A percentile compares a stretch with the other conserved stretches of the same genome.
Conservation (phyloP, 1,139 yeast genomes). For the Scheffersomyces illinoinensis region DNA sequence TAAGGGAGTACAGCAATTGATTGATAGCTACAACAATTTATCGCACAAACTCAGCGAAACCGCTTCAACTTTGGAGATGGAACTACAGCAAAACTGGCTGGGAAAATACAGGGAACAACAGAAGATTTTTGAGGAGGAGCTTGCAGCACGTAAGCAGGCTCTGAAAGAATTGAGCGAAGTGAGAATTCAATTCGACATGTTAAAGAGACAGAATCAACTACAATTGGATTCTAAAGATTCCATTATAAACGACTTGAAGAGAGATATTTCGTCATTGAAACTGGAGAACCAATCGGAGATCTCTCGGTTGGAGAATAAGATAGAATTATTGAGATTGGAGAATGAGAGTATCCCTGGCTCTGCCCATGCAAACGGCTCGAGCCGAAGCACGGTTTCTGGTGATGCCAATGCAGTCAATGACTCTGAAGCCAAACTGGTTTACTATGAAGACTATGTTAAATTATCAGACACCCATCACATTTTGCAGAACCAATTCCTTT, state of each 20-base stretch:
- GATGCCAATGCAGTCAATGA: constrained; percentile 8
- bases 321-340: constrained; percentile 41
- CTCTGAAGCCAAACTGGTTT: constrained; percentile 12
- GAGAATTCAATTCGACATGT: constrained; percentile 40
- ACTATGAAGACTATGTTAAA: constrained; percentile 41
- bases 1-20: constrained; percentile 26
- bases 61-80: constrained; percentile 20
- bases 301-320: constrained; percentile 47
- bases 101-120: constrained; percentile 40
- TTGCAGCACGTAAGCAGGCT: constrained; percentile 25
- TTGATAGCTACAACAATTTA: constrained; percentile 17
- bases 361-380: constrained; percentile 21
- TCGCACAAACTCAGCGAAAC: constrained; percentile 13
- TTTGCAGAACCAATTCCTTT: constrained; percentile 64
- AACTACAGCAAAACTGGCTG: constrained; percentile 31
- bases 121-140: constrained; percentile 34
- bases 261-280: constrained; percentile 26
- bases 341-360: constrained; percentile 17
- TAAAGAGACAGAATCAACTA: constrained; percentile 38
- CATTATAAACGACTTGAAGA: constrained; percentile 24
- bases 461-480: constrained; percentile 45
- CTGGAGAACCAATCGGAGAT: constrained; percentile 49
- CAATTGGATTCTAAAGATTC: constrained; percentile 34
- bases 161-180: constrained; percentile 38
- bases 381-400: constrained; percentile 12